Percentiles rank a stretch among this genome's conserved stretches.
Evolutionary conservation across 768 basidiomycete species (phyloP).

Genomic region (Suillus hirtellus): DNA sequence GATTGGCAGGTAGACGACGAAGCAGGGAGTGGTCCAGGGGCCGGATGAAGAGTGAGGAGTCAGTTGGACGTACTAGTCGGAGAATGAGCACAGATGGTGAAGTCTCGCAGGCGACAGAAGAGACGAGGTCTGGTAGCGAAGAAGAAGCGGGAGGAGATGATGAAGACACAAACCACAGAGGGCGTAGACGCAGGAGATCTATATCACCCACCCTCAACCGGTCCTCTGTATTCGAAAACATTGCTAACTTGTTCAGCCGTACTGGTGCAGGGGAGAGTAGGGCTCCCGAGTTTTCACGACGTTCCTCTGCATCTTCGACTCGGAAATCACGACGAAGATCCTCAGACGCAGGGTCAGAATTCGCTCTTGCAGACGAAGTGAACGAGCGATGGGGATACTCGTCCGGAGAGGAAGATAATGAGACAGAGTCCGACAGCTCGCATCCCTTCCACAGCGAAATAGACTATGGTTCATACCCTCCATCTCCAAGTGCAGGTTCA

Average conservation of each 20-base stretch:
- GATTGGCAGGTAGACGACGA: constrained; percentile 47
- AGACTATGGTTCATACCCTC: constrained; percentile 71
- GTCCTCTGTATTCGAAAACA: constrained; percentile 57
- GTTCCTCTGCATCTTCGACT: constrained; percentile 53
- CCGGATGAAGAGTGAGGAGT: constrained; percentile 54
- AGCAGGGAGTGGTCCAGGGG: constrained; percentile 53
- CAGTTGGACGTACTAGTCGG: constrained; percentile 30
- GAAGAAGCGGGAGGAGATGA: constrained; percentile 38
- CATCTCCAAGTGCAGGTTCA: constrained; percentile 51
- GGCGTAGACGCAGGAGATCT: constrained; percentile 34
- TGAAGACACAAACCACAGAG: constrained; percentile 28
- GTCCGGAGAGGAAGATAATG: constrained; percentile 77
- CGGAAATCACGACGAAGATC: constrained; percentile 51
- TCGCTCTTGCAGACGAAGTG: constrained; percentile 55
- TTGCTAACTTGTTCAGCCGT: constrained; percentile 68
- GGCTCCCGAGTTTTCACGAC: constrained; percentile 52
- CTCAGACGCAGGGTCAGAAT: constrained; percentile 60
- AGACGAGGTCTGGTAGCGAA: constrained; percentile 39
- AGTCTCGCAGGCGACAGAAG: constrained; percentile 40
- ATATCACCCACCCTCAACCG: constrained; percentile 40
- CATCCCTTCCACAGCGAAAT: constrained; percentile 52
- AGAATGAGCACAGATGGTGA: constrained; percentile 46
- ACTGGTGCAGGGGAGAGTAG: constrained; percentile 45
- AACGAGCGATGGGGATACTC: constrained; percentile 91
- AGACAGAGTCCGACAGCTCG: constrained; percentile 29